Evolutionary conservation across 2,329 filamentous ascomycete species (phyloP).

Genomic region (Colletotrichum paranaense): DNA sequence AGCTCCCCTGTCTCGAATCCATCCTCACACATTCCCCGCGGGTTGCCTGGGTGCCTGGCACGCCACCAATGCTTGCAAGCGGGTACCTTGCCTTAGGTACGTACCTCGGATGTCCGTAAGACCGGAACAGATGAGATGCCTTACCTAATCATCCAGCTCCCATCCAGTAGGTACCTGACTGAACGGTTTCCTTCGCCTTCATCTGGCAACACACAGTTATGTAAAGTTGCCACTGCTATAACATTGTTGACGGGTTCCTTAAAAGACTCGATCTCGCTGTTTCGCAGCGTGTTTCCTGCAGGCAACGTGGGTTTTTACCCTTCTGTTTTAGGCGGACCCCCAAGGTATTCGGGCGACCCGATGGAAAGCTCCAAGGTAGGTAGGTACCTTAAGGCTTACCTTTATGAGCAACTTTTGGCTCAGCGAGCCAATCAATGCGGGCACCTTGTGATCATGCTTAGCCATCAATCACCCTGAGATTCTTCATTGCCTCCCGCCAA

Average conservation of each 20-base stretch:
- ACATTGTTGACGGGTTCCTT: too few species aligned
- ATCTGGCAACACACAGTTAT: too few species aligned
- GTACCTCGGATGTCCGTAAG: not conserved
- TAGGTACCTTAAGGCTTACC: too few species aligned
- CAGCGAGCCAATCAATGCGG: not conserved
- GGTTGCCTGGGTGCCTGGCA: conserved; percentile 3
- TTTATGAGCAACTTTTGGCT: not conserved
- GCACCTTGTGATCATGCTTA: not conserved
- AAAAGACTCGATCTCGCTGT: too few species aligned
- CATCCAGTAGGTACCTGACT: too few species aligned
- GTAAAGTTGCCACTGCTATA: too few species aligned
- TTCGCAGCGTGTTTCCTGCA: too few species aligned
- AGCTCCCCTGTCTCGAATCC: conserved; percentile 14
- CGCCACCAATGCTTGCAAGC: not conserved
- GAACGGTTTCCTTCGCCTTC: too few species aligned
- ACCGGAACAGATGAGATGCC: not conserved
- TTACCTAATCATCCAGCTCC: not conserved
- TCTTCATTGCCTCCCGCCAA: not conserved
- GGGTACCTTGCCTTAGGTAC: not conserved
- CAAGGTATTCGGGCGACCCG: not conserved
- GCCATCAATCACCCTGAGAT: not conserved
- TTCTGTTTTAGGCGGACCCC: too few species aligned
- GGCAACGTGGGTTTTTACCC: too few species aligned
- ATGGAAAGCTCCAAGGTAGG: not conserved
- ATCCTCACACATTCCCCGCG: not conserved